Base-by-base conservation (phyloP, 257 asterid species). In the Lantana camara region DNA sequence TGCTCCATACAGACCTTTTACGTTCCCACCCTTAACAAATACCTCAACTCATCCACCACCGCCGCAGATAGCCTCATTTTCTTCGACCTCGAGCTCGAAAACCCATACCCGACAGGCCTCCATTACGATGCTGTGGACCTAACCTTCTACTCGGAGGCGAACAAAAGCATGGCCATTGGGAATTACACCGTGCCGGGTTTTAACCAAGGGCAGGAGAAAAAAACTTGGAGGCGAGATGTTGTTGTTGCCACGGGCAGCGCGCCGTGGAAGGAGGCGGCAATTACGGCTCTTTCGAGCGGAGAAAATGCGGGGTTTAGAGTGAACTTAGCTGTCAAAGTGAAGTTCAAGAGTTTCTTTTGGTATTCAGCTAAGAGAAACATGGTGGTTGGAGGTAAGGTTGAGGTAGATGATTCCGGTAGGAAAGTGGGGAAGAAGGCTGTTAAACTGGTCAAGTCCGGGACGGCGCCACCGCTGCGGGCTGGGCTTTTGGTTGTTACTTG, bases 21-120 rank as follows among this genome's bases (percentile, higher is more conserved):
- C 30, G 62, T 56, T 9, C 47, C 62, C 8, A 47, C 60, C 60
- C 60, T 54, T 22, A 30, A 54, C 35, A 54, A n/a, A n/a, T n/a
- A n/a, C n/a, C n/a, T n/a, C n/a, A 54, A 29, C 15, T 30, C 60
- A 27, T 29, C 42, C 27, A 29, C 15, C 13, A 41, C 46, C n/a
- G n/a, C n/a, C 23, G 12, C 8, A 10, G 49, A 42, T 9, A 42
- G 20, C 20, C 49, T 56, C 30, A 34, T 56, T 17, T 56, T n/a
- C n/a, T n/a, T n/a, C n/a, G n/a, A n/a, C n/a, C n/a, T n/a, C n/a
- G n/a, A n/a, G n/a, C n/a, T n/a, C 19, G 46, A 35, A 4, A 56
- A 56, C 9, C 9, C 20, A 17, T 10, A 7, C 27, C 3, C 0
- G 11, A 2, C 32, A 29, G 62, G 62, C 8, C 0, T 56, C 47